Evolutionary conservation across 1,139 yeast species (phyloP).

Genomic region (Protomyces gravidus): DNA sequence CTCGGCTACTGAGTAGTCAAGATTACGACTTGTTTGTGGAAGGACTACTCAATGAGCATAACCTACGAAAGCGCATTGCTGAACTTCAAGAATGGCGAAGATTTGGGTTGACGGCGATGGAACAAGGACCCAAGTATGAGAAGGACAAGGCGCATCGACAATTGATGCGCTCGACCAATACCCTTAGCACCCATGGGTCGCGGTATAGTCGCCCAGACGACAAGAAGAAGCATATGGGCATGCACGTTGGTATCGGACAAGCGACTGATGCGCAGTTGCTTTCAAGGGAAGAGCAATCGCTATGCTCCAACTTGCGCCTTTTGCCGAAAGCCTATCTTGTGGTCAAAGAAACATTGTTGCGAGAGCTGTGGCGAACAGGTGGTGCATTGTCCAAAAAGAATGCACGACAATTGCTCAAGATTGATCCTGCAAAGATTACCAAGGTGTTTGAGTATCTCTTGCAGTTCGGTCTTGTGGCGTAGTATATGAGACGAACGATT

Average conservation of each 20-base stretch:
- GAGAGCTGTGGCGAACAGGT: conserved; percentile 79
- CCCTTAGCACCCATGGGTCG: background rate
- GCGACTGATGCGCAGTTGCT: conserved; percentile 78
- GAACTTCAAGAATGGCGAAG: conserved; percentile 92
- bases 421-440: conserved; percentile 81
- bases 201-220: conserved; percentile 9
- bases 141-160: conserved; percentile 61
- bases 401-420: conserved; percentile 73
- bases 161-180: conserved; percentile 31
- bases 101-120: conserved; percentile 78
- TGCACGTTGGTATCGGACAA: conserved; percentile 61
- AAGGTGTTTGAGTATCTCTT: conserved; percentile 88
- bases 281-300: conserved; percentile 76
- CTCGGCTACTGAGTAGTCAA: conserved; percentile 69
- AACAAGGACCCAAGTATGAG: conserved; percentile 80
- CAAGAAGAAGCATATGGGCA: conserved; percentile 8
- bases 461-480: conserved; percentile 72
- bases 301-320: conserved; percentile 78
- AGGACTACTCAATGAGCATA: conserved; percentile 71
- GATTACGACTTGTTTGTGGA: conserved; percentile 73
- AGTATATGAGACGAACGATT: background rate
- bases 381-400: conserved; percentile 78
- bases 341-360: conserved; percentile 83
- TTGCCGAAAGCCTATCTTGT: conserved; percentile 92
- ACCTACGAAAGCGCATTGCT: conserved; percentile 72